Conservation (phyloP, 352 stramenopile species). For the Globisporangium cylindrosporum region DNA sequence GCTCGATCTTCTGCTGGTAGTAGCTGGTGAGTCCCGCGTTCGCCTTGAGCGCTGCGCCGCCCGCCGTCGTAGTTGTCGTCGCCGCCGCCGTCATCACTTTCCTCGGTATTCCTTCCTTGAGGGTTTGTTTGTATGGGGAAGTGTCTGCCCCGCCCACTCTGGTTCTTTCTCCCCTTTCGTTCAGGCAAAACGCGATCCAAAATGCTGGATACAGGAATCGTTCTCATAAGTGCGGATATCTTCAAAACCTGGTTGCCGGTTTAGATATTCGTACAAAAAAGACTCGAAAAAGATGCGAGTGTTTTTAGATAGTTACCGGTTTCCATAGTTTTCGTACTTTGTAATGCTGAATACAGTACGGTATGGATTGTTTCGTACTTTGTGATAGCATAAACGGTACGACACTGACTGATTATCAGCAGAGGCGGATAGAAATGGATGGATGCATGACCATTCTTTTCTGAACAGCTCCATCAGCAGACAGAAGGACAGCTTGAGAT, state of each 20-base stretch:
- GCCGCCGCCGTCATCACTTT: constrained; percentile 36
- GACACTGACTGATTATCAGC: background rate
- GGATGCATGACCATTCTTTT: constrained; percentile 1
- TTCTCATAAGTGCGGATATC: background rate
- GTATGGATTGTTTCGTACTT: background rate
- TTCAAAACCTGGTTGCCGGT: background rate
- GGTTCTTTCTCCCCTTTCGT: background rate
- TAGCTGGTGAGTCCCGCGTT: constrained; percentile 82
- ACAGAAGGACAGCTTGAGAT: background rate
- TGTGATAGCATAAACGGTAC: background rate
- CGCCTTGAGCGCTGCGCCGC: constrained; percentile 19
- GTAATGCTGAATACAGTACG: background rate
- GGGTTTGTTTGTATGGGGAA: background rate
- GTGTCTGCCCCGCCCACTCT: background rate
- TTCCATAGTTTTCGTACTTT: background rate
- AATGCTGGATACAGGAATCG: background rate
- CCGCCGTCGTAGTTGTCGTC: constrained; percentile 39
- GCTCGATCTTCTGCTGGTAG: constrained; percentile 95
- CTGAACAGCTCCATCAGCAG: background rate
- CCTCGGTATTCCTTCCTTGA: background rate
- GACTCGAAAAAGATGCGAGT: background rate
- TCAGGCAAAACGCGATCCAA: constrained; percentile 9
- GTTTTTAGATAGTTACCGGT: background rate
- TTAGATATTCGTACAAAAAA: background rate
- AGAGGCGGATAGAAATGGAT: constrained; percentile 2